These are phyloP conservation scores for Trypanosomatidae sp. DNA, from an alignment of 208 protist genomes.

Conservation along the genomic window DNA sequence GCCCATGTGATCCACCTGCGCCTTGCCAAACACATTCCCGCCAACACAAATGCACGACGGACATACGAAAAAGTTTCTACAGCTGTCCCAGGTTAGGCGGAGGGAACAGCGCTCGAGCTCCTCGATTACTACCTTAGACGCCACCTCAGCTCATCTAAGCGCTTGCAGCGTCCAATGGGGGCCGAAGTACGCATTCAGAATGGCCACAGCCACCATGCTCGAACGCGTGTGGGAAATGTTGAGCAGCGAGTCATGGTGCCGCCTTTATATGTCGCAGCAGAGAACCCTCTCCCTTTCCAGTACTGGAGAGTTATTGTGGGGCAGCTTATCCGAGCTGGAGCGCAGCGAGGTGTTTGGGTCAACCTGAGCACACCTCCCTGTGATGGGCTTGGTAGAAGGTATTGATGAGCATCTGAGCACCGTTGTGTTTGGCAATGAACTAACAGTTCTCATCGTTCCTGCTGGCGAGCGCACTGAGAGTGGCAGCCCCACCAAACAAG, in stretches of 20 bases:
- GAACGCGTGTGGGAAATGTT: conserved; percentile 44
- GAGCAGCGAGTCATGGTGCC: conserved; percentile 58
- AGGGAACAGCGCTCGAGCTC: neutral
- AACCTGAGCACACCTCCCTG: conserved; percentile 15
- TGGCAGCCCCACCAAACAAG: conserved; percentile 54
- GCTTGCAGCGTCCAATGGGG: conserved; percentile 51
- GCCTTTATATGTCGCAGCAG: conserved; percentile 55
- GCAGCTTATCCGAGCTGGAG: conserved; percentile 16
- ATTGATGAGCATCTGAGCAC: conserved; percentile 63
- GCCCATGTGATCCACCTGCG: neutral
- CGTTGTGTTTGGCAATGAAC: conserved; percentile 55
- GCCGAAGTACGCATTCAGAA: conserved; percentile 55
- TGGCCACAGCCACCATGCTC: conserved; percentile 19
- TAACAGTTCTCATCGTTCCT: conserved; percentile 61
- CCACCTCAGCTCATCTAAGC: conserved; percentile 84
- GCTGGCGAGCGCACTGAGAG: conserved; percentile 65
- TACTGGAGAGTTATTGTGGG: conserved; percentile 10
- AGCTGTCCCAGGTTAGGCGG: neutral
- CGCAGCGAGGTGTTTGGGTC: conserved; percentile 18
- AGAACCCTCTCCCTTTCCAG: conserved; percentile 26
- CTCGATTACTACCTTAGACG: conserved; percentile 43
- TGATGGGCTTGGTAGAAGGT: conserved; percentile 48
- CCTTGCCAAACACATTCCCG: neutral
- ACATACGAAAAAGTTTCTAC: conserved; percentile 13
- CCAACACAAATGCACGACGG: neutral